Evolutionary conservation across 352 stramenopile genomes (phyloP).

Genomic region (Phytophthora sojae): DNA sequence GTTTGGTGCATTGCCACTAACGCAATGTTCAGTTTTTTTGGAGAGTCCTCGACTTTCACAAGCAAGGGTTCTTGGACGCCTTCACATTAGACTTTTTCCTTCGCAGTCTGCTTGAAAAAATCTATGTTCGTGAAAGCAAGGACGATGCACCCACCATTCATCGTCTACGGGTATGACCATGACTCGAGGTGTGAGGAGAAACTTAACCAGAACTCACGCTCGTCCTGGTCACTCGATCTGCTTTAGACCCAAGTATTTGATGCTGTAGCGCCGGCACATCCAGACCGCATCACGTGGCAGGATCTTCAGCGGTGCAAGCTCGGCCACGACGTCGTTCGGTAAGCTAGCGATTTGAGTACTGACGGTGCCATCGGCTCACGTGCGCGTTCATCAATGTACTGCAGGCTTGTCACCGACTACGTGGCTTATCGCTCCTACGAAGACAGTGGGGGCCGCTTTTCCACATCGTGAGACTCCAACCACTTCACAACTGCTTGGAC

Average conservation of each 20-base stretch:
- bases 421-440: conserved; percentile 67
- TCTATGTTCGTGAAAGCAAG: conserved; percentile 33
- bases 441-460: conserved; percentile 54
- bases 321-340: conserved; percentile 59
- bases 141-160: conserved; percentile 38
- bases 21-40: conserved; percentile 63
- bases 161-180: conserved; percentile 43
- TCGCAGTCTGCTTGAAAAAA: conserved; percentile 62
- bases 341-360: background rate
- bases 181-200: background rate
- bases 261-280: conserved; percentile 49
- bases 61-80: conserved; percentile 66
- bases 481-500: background rate
- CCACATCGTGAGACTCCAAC: background rate
- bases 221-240: background rate
- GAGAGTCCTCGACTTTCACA: conserved; percentile 72
- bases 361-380: background rate
- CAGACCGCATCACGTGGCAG: conserved; percentile 60
- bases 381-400: background rate
- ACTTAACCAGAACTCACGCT: conserved; percentile 8
- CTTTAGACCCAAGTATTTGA: conserved; percentile 72
- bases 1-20: background rate
- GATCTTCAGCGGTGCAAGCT: conserved; percentile 65
- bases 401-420: conserved; percentile 63
- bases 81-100: conserved; percentile 75